Base-by-base conservation (phyloP, 331 rosid genomes). In the Acacia pycnantha region DNA sequence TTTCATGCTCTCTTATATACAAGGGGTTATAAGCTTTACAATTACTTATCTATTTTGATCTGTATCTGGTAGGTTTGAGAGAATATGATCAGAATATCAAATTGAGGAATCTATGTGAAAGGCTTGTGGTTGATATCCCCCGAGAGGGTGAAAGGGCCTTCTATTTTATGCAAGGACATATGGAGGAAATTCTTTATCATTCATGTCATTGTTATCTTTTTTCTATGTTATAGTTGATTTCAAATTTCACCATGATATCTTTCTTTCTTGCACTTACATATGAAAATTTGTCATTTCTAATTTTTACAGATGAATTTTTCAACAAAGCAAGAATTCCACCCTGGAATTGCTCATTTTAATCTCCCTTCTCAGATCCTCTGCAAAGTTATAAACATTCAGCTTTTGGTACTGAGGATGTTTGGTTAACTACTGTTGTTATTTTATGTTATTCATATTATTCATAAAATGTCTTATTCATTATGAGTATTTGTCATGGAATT, bases 101-200 rank as follows among this genome's bases (percentile, higher is more conserved):
- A 48, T 90, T 88, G 27, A 90, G 97, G 94, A 91, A 87, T 85
- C 56, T 89, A 11, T 91, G 97, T 46, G 96, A 94, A 27, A 97
- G 97, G 12, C 96, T 97, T 82, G 56, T 88, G 84, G 91, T 90
- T 79, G 92, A 91, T 81, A 86, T 94, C 72, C 97, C 94, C 31
- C 59, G 82, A 48, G 35, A 33, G 13, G 86, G 83, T 37, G 93
- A 92, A 82, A 86, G 87, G 70, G 92, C 88, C 6, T 90, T 83
- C 77, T 94, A 94, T 83, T 92, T 91, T 46, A 92, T 96, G 10
- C 97, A 94, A 80, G 97, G 98, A 58, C 97, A 94, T 47, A 81
- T 92, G 88, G 97, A 94, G 83, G 92, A 92, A 80, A 97, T 2
- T 10, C 9, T 14, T 73, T 74, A 16, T 4, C 26, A 6, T 37